Percentiles rank a stretch among this genome's conserved stretches.
Evolutionary conservation across 345 rosid species (phyloP).

Genomic region (Salix exigua): DNA sequence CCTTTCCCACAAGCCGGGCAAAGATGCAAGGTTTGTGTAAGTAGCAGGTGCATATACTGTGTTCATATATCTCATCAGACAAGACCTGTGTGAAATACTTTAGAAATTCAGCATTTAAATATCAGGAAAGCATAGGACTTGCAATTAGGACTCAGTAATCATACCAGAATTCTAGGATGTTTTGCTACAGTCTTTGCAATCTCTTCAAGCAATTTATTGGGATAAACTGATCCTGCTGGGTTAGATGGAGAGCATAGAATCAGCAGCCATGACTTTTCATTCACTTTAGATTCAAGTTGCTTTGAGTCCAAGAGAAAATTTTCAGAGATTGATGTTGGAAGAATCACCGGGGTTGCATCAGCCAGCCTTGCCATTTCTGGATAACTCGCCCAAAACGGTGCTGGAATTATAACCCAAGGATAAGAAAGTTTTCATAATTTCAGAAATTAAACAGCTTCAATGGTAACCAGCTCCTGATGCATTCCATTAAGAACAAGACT

Average conservation of each 20-base stretch:
- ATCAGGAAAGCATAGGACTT: too few relatives aligned
- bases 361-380: constrained; percentile 93
- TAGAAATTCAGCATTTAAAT: too few relatives aligned
- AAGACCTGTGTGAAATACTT: too few relatives aligned
- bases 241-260: constrained; percentile 93
- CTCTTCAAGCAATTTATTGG: constrained; percentile 79
- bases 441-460: not conserved
- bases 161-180: constrained; percentile 21
- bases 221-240: constrained; percentile 98
- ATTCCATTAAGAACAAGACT: not conserved
- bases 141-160: too few relatives aligned
- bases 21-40: too few relatives aligned
- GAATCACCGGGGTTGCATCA: constrained; percentile 85
- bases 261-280: constrained; percentile 77
- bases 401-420: constrained; percentile 84
- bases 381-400: constrained; percentile 96
- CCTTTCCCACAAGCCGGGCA: too few relatives aligned
- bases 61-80: too few relatives aligned
- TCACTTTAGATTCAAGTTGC: constrained; percentile 63
- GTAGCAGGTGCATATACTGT: too few relatives aligned
- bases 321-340: constrained; percentile 75
- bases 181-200: constrained; percentile 77
- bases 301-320: constrained; percentile 84
- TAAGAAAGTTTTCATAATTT: not conserved
- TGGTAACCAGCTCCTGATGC: not conserved